Percentiles rank a stretch among this genome's conserved stretches.
Evolutionary conservation across 83 land plant species (phyloP).

Genomic region (Thuja plicata): DNA sequence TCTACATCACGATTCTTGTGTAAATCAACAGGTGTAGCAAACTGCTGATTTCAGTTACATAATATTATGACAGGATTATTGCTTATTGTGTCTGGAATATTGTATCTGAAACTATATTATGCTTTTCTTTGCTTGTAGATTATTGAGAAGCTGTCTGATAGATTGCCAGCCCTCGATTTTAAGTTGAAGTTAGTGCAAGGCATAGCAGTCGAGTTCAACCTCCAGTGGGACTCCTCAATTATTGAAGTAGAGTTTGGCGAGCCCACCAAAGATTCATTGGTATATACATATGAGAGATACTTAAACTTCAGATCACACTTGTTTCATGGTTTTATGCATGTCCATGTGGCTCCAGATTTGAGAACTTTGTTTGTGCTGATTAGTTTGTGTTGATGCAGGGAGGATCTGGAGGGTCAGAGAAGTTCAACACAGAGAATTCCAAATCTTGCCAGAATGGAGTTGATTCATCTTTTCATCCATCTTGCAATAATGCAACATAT

Average conservation of each 20-base stretch:
- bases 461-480: not conserved
- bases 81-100: not conserved
- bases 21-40: conserved; percentile 38
- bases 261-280: not conserved
- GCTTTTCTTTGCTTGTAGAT: conserved; percentile 30
- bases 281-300: not conserved
- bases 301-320: not conserved
- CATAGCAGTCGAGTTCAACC: conserved; percentile 48
- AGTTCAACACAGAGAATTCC: not conserved
- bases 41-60: not conserved
- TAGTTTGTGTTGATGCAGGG: not conserved
- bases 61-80: not conserved
- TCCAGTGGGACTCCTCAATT: conserved; percentile 8
- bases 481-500: not conserved
- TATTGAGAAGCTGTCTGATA: conserved; percentile 57
- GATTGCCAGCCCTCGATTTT: conserved; percentile 38
- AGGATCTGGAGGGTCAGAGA: not conserved
- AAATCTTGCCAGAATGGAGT: not conserved
- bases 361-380: not conserved
- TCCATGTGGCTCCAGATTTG: not conserved
- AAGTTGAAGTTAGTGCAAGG: conserved; percentile 45
- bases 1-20: conserved; percentile 55
- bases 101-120: conserved; percentile 1
- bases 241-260: not conserved
- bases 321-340: not conserved